These are phyloP conservation scores for Oryza meridionalis DNA, from an alignment of 176 grass and related monocot species.

Conservation along the genomic window DNA sequence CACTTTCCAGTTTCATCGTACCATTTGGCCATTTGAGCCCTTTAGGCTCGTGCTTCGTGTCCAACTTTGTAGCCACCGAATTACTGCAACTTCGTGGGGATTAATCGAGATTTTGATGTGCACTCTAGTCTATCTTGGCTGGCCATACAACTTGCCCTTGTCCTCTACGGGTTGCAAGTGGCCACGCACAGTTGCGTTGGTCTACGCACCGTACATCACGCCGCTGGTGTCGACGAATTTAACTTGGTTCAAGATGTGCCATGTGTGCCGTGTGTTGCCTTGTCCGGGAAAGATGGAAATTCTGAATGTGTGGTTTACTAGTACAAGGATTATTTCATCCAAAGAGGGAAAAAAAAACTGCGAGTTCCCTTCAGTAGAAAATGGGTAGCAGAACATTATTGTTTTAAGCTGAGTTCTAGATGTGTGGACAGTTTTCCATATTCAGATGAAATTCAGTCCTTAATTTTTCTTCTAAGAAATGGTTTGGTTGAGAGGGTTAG, in stretches of 20 bases:
- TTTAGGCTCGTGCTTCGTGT: background rate
- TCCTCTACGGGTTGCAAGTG: background rate
- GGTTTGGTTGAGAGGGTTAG: no score
- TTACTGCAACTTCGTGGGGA: background rate
- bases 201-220: conserved; percentile 8
- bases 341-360: background rate
- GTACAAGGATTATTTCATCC: background rate
- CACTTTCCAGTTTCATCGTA: background rate
- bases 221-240: background rate
- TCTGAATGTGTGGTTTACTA: background rate
- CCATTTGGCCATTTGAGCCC: background rate
- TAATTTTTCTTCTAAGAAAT: no score
- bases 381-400: background rate
- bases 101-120: background rate
- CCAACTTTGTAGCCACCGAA: background rate
- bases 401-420: background rate
- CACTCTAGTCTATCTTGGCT: background rate
- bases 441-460: background rate
- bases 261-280: background rate
- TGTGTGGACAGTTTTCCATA: background rate
- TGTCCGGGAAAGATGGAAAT: background rate
- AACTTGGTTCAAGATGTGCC: background rate
- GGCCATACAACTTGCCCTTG: background rate
- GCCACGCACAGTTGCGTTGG: background rate
- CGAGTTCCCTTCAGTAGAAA: background rate